phyloP scores from a whole-genome alignment of 441 rosid species.

The Euphorbia schlechtendalii region DNA sequence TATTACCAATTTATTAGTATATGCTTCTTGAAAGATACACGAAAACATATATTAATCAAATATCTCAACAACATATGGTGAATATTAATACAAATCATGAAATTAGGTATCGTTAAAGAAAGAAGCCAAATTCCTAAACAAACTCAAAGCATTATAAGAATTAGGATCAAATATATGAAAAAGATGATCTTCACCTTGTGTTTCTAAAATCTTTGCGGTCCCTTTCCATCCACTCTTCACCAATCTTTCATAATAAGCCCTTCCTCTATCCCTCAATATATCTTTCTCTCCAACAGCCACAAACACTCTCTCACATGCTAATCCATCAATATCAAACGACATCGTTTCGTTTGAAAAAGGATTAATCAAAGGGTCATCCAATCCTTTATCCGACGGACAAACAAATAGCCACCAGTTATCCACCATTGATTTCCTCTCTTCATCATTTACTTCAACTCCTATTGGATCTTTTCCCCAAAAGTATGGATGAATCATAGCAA shows the following conservation, averaged over 20 bases:
- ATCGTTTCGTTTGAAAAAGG: slow-evolving; percentile 44
- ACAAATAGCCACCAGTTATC: slow-evolving; percentile 74
- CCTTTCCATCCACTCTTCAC: slow-evolving; percentile 48
- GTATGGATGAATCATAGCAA: slow-evolving; percentile 20
- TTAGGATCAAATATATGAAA: slow-evolving; percentile 58
- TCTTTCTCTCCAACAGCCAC: slow-evolving; percentile 56
- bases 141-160: slow-evolving; percentile 38
- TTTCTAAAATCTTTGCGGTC: slow-evolving; percentile 39
- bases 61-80: no score
- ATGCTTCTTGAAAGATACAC: no score
- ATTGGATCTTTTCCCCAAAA: slow-evolving; percentile 21
- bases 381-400: slow-evolving; percentile 53
- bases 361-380: slow-evolving; percentile 65
- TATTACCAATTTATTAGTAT: no score
- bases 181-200: slow-evolving; percentile 54
- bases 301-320: slow-evolving; percentile 45
- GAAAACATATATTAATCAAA: no score
- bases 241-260: slow-evolving; percentile 46
- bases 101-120: slow-evolving; percentile 32
- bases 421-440: slow-evolving; percentile 42
- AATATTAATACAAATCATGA: no score
- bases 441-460: slow-evolving; percentile 22
- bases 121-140: slow-evolving; percentile 41
- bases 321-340: slow-evolving; percentile 22
- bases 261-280: slow-evolving; percentile 53